These are phyloP conservation scores for Debaryomyces coudertii DNA, from an alignment of 1,139 yeast genomes.

Conservation along the genomic window DNA sequence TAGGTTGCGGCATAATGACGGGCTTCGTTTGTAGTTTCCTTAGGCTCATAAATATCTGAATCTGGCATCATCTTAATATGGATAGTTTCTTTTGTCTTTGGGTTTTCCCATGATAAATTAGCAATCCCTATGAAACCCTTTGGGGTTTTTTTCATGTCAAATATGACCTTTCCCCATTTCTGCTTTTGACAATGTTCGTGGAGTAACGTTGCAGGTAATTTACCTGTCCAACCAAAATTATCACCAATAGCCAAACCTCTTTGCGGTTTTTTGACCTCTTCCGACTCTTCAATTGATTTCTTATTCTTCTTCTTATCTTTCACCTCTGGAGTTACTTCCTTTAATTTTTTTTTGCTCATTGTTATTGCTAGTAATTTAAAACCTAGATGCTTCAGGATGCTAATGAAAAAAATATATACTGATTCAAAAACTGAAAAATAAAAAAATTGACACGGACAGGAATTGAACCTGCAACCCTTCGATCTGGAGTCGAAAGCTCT, in stretches of 20 bases:
- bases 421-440: not conserved
- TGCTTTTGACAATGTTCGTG: constrained; percentile 88
- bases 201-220: constrained; percentile 81
- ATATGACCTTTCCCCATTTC: constrained; percentile 86
- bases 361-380: constrained; percentile 1
- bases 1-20: constrained; percentile 89
- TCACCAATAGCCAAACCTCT: constrained; percentile 51
- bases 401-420: not conserved
- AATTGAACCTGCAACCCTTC: constrained; percentile 78
- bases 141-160: constrained; percentile 61
- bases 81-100: constrained; percentile 73
- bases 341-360: constrained; percentile 16
- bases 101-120: constrained; percentile 70
- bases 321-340: constrained; percentile 12
- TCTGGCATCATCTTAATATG: constrained; percentile 67
- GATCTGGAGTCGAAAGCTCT: constrained; percentile 90
- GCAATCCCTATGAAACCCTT: constrained; percentile 67
- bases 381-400: not conserved
- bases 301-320: constrained; percentile 14
- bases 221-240: constrained; percentile 85
- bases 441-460: constrained; percentile 66
- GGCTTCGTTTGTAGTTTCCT: constrained; percentile 84
- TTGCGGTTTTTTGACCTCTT: constrained; percentile 36
- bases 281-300: constrained; percentile 11
- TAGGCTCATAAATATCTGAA: constrained; percentile 53